These are phyloP conservation scores for Trypanosoma caninum DNA, from an alignment of 208 protist genomes.

Conservation along the genomic window DNA sequence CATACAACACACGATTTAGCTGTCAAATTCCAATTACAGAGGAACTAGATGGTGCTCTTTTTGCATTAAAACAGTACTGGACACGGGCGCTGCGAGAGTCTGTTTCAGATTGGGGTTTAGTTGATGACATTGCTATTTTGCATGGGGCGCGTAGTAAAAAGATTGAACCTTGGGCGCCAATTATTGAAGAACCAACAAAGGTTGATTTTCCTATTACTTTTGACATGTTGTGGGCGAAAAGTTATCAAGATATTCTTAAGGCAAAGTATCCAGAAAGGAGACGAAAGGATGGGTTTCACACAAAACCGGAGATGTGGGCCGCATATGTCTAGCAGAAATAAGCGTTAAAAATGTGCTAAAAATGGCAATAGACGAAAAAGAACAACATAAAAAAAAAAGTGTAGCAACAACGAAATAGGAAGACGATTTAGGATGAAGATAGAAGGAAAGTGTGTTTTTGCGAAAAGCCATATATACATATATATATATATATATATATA, in stretches of 20 bases:
- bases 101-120: slow-evolving; percentile 72
- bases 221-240: slow-evolving; percentile 87
- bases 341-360: not conserved
- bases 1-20: slow-evolving; percentile 87
- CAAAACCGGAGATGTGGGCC: slow-evolving; percentile 78
- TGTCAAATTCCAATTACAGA: slow-evolving; percentile 85
- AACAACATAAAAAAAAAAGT: no score
- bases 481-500: no score
- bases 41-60: slow-evolving; percentile 82
- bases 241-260: slow-evolving; percentile 87
- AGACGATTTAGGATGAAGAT: no score
- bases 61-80: slow-evolving; percentile 87
- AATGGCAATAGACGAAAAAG: not conserved
- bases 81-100: slow-evolving; percentile 75
- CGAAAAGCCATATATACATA: no score
- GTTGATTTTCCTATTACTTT: slow-evolving; percentile 84
- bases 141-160: slow-evolving; percentile 63
- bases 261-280: slow-evolving; percentile 76
- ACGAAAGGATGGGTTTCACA: slow-evolving; percentile 85
- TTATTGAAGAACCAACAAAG: slow-evolving; percentile 86
- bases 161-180: slow-evolving; percentile 89
- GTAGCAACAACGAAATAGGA: no score
- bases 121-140: slow-evolving; percentile 71
- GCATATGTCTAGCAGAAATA: slow-evolving; percentile 57
- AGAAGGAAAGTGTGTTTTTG: no score